phyloP scores from a whole-genome alignment of 1,139 yeast genomes.

The Debaryomyces coudertii region DNA sequence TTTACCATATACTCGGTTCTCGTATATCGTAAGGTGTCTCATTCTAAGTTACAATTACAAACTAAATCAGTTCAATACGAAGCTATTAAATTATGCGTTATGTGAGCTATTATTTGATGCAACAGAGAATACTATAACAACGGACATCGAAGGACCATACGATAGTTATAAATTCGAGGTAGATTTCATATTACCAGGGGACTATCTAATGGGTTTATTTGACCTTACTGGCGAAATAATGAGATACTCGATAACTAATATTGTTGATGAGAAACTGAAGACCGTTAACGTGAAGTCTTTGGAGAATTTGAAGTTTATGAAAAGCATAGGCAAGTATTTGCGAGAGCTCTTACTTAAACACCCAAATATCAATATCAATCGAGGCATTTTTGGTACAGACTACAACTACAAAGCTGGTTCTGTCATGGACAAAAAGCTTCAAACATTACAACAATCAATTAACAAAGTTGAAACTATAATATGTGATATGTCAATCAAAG shows the following conservation, averaged over 20 bases:
- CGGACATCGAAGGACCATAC: not conserved
- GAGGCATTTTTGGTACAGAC: conserved; percentile 25
- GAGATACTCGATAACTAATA: conserved; percentile 34
- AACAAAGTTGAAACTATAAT: conserved; percentile 30
- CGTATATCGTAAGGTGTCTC: conserved; percentile 15
- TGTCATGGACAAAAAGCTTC: conserved; percentile 27
- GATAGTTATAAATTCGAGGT: conserved; percentile 7
- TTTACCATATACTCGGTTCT: conserved; percentile 21
- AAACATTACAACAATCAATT: conserved; percentile 29
- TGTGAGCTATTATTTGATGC: conserved; percentile 5
- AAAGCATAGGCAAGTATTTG: conserved; percentile 18
- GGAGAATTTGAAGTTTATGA: conserved; percentile 22
- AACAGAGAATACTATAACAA: not conserved
- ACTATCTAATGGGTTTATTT: conserved; percentile 43
- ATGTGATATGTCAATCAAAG: conserved; percentile 29
- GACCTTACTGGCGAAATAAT: conserved; percentile 49
- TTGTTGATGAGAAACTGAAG: conserved; percentile 16
- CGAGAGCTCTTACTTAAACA: conserved; percentile 19
- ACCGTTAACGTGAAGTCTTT: conserved; percentile 16
- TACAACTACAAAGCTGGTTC: conserved; percentile 20
- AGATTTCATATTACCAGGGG: conserved; percentile 23
- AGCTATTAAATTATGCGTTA: conserved; percentile 5
- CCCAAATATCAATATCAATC: conserved; percentile 25
- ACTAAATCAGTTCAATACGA: not conserved
- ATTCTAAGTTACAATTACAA: conserved; percentile 8